Conservation (phyloP, 139 green algal genomes). For the Tetraselmis striata region DNA sequence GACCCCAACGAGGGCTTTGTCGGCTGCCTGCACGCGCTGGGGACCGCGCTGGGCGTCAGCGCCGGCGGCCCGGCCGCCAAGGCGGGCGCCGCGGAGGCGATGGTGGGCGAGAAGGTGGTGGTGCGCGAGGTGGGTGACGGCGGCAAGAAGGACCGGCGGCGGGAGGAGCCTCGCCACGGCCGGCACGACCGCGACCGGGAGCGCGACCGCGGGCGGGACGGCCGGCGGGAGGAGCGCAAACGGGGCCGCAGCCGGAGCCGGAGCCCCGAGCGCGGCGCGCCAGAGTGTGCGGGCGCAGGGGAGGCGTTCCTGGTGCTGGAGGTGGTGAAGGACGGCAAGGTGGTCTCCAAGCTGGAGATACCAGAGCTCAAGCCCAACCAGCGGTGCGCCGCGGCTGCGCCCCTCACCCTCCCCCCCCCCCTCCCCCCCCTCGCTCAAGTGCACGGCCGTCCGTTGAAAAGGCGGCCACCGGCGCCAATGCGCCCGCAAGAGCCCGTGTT, state of each 20-base stretch:
- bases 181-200: not conserved
- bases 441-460: no score
- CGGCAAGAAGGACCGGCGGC: not conserved
- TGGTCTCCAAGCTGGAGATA: conserved; percentile 40
- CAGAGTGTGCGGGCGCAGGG: not conserved
- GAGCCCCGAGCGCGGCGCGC: conserved; percentile 7
- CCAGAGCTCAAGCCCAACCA: conserved; percentile 42
- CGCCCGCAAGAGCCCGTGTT: no score
- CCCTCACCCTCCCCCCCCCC: no score
- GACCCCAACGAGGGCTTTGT: conserved; percentile 77
- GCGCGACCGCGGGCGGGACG: not conserved
- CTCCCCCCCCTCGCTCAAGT: no score
- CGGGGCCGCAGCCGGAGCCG: not conserved
- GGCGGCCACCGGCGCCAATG: no score
- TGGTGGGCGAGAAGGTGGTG: not conserved
- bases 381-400: conserved; percentile 28
- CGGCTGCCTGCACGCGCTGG: conserved; percentile 58
- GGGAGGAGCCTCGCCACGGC: no score
- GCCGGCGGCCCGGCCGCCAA: conserved; percentile 25
- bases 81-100: not conserved
- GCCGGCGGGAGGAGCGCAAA: not conserved
- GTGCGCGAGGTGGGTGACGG: not conserved
- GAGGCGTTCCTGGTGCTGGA: conserved; percentile 19
- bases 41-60: conserved; percentile 64
- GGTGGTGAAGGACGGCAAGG: conserved; percentile 45